phyloP scores from a whole-genome alignment of 2,329 filamentous ascomycete genomes.

The Macrophomina pseudophaseolina region DNA sequence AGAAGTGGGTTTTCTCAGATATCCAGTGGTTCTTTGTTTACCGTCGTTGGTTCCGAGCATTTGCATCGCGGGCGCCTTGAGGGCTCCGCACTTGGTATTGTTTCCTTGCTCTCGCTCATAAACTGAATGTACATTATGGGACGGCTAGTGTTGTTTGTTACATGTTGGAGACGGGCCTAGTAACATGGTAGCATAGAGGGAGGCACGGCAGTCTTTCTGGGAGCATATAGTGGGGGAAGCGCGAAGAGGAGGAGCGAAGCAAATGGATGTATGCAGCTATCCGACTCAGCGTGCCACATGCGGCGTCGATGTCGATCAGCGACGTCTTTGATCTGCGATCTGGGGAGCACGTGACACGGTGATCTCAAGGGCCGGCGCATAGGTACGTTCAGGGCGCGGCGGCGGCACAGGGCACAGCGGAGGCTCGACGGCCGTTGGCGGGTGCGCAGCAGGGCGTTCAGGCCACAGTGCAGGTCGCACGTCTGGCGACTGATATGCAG shows the following conservation, averaged over 20 bases:
- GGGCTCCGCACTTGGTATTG: not conserved
- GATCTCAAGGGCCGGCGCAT: not conserved
- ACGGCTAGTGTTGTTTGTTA: conserved; percentile 8
- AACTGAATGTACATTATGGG: conserved; percentile 25
- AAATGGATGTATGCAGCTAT: conserved; percentile 20
- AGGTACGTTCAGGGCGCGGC: not conserved
- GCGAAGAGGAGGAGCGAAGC: conserved; percentile 8
- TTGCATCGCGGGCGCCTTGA: conserved; percentile 23
- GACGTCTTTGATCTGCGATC: conserved; percentile 18
- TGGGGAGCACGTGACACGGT: conserved; percentile 4
- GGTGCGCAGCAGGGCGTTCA: conserved; percentile 6
- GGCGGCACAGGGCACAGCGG: not conserved
- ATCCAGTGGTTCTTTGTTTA: conserved; percentile 24
- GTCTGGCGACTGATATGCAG: not conserved
- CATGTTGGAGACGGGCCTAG: conserved; percentile 20
- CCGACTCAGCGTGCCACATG: not conserved
- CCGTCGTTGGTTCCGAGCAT: conserved; percentile 25
- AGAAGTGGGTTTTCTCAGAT: conserved; percentile 24
- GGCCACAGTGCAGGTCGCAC: conserved; percentile 4
- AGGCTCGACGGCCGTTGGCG: conserved; percentile 9
- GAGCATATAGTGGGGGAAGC: not conserved
- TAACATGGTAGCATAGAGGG: conserved; percentile 20
- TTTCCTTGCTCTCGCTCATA: conserved; percentile 10
- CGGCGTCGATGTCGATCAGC: conserved; percentile 11
- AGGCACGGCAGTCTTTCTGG: conserved; percentile 19